Evolutionary conservation across 1,139 yeast genomes (phyloP), one percentile per base, ranked within the genome.

Genomic region (Candida sp.): DNA sequence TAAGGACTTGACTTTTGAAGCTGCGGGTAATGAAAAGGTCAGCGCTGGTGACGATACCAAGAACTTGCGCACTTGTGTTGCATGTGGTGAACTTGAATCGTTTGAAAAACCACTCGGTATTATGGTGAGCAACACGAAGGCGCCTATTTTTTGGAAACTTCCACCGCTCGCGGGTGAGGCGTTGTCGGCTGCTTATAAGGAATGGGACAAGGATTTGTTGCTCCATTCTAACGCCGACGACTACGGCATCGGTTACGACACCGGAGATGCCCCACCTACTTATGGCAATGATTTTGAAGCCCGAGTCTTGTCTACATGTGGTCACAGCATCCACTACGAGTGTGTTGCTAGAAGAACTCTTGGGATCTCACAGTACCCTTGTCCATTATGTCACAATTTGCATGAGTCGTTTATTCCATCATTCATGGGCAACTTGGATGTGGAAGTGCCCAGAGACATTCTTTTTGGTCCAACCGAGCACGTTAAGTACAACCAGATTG

Each of bases 311-410:
- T 72, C 81, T 3, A 84, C 90, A 2, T 88, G 94, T 70, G 86
- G 88, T 25, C 96, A 88, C 66, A 85, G 84, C 7, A 79, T 87
- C 70, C 96, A 88, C 64, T 76, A 70, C 55, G 60, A 66, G 11
- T 88, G 96, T 64, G 83, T 77, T 62, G 66, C 62, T 28, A 51
- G 62, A 61, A 62, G 68, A 64, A 64, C 72, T 57, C 65, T 65
- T 37, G 63, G 56, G 62, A 52, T 54, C 12, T 55, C 48, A 65
- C 61, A 72, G 63, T 58, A 77, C 52, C 71, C 78, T 3, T 87
- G 93, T 66, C 92, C 93, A 0, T 70, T 88, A 45, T 88, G 93
- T 63, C 84, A 83, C 57, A 78, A 83, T 2, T 71, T 72, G 30
- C 79, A 77, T 53, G 76, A 77, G 52, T 54, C 69, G 2, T 76